Evolutionary conservation across 768 basidiomycete species (phyloP), one percentile per base, ranked within the genome.

Genomic region (Boletus reticuloceps): DNA sequence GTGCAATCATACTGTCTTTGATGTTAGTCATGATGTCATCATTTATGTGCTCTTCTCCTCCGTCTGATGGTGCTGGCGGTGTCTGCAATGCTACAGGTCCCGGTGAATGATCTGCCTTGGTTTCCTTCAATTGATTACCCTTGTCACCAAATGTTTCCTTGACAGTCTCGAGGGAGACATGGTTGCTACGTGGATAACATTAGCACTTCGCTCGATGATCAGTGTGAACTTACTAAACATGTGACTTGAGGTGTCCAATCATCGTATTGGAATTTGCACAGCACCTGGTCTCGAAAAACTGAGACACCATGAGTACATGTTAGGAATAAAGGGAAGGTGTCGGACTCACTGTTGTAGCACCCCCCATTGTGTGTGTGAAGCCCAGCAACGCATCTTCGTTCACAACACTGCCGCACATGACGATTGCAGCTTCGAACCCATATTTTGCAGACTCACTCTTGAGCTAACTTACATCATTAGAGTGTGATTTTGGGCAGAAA

Each of bases 211-310:
- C 36, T 47, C 14, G 17, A 22, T 29, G 14, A 16, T n/a, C 14
- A 49, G 37, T n/a, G 11, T 6, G 25, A 20, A 55, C 37, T 16
- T 51, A 56, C 55, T 52, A 52, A 2, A 56, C 47, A 19, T 56
- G 55, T 5, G 51, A 25, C 25, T 57, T 57, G 42, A 57, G 56
- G 11, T 57, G 50, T 1, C 51, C 41, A 12, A 57, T 49, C 27
- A 57, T 53, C n/a, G 3, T 12, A 34, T 32, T 17, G 5, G 31
- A 1, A 34, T 31, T 10, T 27, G 56, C 42, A 22, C 14, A 34
- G 27, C 56, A 57, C 1, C 41, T 19, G 3, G 41, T 53, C 42
- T 57, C 36, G 4, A 53, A 57, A 53, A 48, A 57, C 47, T 56
- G 32, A 25, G 5, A 10, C 3, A 25, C 5, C 19, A 44, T 31